Conservation (phyloP, 306 rosid genomes). For the Spatholobus suberectus region DNA sequence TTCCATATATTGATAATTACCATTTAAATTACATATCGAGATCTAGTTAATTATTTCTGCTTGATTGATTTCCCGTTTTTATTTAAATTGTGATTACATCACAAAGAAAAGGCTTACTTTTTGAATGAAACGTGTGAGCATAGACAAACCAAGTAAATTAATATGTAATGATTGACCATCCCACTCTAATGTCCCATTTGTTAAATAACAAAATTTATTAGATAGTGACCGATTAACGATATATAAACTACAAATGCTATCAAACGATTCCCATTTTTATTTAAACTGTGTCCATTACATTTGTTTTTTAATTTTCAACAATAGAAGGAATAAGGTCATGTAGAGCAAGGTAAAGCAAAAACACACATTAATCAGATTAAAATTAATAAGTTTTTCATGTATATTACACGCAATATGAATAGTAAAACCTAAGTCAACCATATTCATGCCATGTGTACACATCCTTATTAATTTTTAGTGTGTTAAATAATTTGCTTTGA, state of each 20-base stretch:
- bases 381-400: background rate
- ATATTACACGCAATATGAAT: background rate
- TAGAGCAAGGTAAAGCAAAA: background rate
- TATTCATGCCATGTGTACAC: too few species aligned
- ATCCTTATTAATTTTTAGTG: too few species aligned
- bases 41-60: too few species aligned
- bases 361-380: background rate
- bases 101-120: background rate
- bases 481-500: too few species aligned
- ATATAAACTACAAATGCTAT: slow-evolving; percentile 8
- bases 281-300: background rate
- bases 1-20: too few species aligned
- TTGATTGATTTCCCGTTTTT: too few species aligned
- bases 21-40: too few species aligned
- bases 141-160: background rate
- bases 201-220: background rate
- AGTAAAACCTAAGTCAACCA: background rate
- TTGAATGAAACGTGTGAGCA: background rate
- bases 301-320: background rate
- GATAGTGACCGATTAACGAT: background rate
- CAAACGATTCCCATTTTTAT: background rate
- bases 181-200: too few species aligned
- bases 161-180: background rate
- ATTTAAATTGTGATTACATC: too few species aligned
- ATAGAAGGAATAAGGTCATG: too few species aligned